These are phyloP conservation scores for Talaromyces sp. DNA, from an alignment of 2,329 filamentous ascomycete genomes.

Conservation along the genomic window DNA sequence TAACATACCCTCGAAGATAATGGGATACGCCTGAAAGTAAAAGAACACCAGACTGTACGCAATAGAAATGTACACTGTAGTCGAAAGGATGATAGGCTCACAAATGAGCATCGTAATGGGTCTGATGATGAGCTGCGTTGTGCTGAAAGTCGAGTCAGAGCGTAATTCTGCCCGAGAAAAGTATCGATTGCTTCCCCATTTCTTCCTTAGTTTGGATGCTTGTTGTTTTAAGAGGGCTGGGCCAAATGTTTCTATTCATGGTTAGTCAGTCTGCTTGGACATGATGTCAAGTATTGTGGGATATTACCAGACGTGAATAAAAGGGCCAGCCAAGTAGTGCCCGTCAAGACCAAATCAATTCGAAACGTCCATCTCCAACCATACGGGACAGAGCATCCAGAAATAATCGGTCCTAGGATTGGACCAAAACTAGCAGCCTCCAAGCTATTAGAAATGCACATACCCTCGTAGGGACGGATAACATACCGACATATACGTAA, in stretches of 20 bases:
- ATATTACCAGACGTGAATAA: constrained; percentile 9
- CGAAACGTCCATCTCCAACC: constrained; percentile 45
- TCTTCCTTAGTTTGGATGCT: constrained; percentile 3
- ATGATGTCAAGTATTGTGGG: background rate
- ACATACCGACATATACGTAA: constrained; percentile 33
- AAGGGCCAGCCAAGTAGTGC: constrained; percentile 14
- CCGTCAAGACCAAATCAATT: constrained; percentile 65
- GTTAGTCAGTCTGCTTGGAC: background rate
- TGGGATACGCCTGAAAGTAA: constrained; percentile 72
- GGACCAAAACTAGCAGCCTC: constrained; percentile 31
- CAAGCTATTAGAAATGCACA: background rate
- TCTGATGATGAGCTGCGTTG: constrained; percentile 68
- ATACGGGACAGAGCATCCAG: constrained; percentile 33
- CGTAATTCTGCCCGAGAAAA: constrained; percentile 65
- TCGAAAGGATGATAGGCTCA: constrained; percentile 71
- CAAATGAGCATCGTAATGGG: constrained; percentile 70
- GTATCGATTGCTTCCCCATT: constrained; percentile 24
- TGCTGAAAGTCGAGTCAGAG: constrained; percentile 56
- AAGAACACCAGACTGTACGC: constrained; percentile 70
- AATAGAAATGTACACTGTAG: constrained; percentile 68
- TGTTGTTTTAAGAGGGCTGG: constrained; percentile 9
- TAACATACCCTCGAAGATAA: constrained; percentile 58
- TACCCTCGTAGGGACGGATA: background rate
- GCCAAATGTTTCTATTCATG: constrained; percentile 8
- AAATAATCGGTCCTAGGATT: constrained; percentile 36